phyloP scores from a whole-genome alignment of 345 rosid genomes.

The Gossypioides kirkii region DNA sequence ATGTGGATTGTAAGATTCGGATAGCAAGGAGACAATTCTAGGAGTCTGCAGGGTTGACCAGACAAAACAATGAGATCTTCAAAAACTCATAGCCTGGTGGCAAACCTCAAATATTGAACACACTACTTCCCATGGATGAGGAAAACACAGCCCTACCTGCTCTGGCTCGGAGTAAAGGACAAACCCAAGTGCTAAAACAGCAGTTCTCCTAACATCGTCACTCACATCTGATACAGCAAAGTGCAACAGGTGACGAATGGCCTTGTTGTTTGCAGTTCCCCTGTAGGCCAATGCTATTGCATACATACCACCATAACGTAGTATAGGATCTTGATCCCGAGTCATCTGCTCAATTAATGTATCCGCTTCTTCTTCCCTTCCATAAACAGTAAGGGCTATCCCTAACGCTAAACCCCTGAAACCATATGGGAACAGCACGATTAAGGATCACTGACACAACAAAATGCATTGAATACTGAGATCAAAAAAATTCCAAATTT shows the following conservation, averaged over 20 bases:
- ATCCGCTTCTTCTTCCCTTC: constrained; percentile 99
- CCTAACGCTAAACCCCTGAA: constrained; percentile 91
- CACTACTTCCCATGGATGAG: background rate
- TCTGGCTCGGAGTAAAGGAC: constrained; percentile 95
- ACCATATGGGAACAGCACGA: constrained; percentile 14
- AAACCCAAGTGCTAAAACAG: constrained; percentile 95
- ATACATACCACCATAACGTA: constrained; percentile 99
- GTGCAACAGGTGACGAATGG: constrained; percentile 95
- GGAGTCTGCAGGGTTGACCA: constrained; percentile 64
- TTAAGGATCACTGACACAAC: background rate
- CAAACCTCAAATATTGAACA: background rate
- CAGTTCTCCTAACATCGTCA: constrained; percentile 93
- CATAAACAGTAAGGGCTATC: constrained; percentile 96
- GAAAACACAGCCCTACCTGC: constrained; percentile 50
- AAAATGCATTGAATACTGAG: constrained; percentile 1
- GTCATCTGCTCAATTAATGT: constrained; percentile 98
- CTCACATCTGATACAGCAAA: constrained; percentile 99
- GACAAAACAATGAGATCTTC: constrained; percentile 13
- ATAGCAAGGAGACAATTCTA: constrained; percentile 87
- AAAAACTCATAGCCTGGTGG: background rate
- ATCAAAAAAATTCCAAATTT: constrained; percentile 12
- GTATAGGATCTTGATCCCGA: constrained; percentile 91
- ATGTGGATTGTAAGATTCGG: constrained; percentile 96
- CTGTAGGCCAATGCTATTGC: constrained; percentile 95
- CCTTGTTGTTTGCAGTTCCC: constrained; percentile 98